Evolutionary conservation across 306 rosid species (phyloP).

Genomic region (Myrica gale): DNA sequence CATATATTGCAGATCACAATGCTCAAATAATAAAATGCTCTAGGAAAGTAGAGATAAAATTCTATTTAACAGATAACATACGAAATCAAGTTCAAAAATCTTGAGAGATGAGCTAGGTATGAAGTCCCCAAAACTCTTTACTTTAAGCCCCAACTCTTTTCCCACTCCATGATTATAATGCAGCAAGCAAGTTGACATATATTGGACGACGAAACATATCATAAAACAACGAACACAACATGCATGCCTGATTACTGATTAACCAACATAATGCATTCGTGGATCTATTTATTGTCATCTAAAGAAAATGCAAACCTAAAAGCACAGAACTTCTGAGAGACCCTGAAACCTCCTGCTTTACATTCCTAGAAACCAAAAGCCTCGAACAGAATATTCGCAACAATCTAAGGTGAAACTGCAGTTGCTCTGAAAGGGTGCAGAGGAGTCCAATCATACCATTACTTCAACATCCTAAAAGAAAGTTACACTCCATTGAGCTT

Average conservation of each 20-base stretch:
- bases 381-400: background rate
- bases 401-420: constrained; percentile 2
- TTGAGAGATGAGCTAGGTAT: background rate
- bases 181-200: background rate
- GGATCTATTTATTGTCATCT: constrained; percentile 1
- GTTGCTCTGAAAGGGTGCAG: background rate
- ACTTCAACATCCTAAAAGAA: background rate
- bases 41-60: background rate
- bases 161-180: background rate
- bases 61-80: background rate
- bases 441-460: background rate
- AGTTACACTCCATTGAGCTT: background rate
- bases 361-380: background rate
- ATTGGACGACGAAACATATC: background rate
- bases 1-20: background rate
- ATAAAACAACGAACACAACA: background rate
- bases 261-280: background rate
- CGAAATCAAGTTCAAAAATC: background rate
- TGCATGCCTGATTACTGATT: background rate
- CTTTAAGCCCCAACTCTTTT: background rate
- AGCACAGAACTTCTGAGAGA: background rate
- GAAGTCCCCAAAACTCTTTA: too few relatives aligned
- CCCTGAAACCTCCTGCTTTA: too few relatives aligned
- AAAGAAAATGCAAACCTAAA: background rate
- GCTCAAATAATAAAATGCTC: background rate